These are phyloP conservation scores for Parietaria judaica DNA, from an alignment of 306 rosid genomes.

Conservation along the genomic window DNA sequence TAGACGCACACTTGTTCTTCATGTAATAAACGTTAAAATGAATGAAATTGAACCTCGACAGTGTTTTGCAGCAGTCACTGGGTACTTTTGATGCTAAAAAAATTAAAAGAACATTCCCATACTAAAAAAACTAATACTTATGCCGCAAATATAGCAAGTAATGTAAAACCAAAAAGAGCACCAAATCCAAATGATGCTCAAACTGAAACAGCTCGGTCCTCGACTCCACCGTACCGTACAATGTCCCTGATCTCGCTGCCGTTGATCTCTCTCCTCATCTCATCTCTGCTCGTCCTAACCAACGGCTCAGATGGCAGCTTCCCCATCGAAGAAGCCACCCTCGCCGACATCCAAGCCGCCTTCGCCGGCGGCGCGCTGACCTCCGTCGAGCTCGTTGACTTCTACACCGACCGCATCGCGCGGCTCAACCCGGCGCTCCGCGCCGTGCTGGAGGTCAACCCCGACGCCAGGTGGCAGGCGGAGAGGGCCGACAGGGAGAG, in stretches of 20 bases:
- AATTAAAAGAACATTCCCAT: no score
- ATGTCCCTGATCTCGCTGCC: background rate
- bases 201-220: no score
- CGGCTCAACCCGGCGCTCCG: constrained; percentile 42
- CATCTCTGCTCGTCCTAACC: background rate
- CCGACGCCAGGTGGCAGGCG: constrained; percentile 53
- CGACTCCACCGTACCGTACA: no score
- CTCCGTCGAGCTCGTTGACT: constrained; percentile 37
- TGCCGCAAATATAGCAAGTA: no score
- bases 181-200: no score
- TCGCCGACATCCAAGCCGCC: constrained; percentile 43
- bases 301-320: constrained; percentile 14
- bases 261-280: constrained; percentile 8
- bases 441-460: constrained; percentile 60
- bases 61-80: no score
- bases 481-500: constrained; percentile 50
- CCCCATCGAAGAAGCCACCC: constrained; percentile 39
- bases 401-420: constrained; percentile 33
- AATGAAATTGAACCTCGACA: no score
- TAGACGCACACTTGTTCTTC: no score
- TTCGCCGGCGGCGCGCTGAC: constrained; percentile 33
- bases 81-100: no score
- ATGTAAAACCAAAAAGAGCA: no score
- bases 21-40: no score
- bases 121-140: no score